Conservation (phyloP, 1,139 yeast genomes). For the Nakaseomyces glabratus region DNA sequence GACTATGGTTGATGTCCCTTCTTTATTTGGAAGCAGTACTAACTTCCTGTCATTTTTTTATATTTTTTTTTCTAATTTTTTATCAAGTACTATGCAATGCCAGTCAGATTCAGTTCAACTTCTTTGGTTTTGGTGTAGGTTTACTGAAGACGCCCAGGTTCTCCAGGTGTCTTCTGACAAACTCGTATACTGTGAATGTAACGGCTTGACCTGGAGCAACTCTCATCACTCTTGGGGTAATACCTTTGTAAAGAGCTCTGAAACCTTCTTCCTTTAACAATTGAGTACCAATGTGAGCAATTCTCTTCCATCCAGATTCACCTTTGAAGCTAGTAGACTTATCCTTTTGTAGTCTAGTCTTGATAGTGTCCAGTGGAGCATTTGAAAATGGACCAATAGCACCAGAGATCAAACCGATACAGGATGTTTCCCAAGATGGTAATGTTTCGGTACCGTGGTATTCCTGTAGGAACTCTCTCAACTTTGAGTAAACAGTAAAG, state of each 20-base stretch:
- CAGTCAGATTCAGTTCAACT: too few species aligned
- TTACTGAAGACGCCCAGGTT: conserved; percentile 27
- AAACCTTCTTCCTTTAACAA: conserved; percentile 84
- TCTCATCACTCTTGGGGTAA: conserved; percentile 97
- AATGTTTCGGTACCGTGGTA: conserved; percentile 54
- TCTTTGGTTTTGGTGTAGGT: conserved; percentile 12
- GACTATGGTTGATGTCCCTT: too few species aligned
- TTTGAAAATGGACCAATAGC: conserved; percentile 97
- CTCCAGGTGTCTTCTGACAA: conserved; percentile 63
- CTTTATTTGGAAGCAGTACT: too few species aligned
- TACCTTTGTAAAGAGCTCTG: conserved; percentile 86
- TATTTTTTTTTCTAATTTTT: too few species aligned
- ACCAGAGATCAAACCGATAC: conserved; percentile 86
- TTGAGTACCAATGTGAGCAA: conserved; percentile 70
- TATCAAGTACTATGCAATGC: too few species aligned
- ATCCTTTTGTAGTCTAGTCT: conserved; percentile 93
- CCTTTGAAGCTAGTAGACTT: conserved; percentile 56
- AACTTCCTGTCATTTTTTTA: too few species aligned
- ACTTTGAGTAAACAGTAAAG: conserved; percentile 86
- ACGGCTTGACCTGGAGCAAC: conserved; percentile 99
- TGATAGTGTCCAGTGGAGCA: conserved; percentile 95
- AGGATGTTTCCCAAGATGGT: conserved; percentile 91
- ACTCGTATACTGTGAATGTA: conserved; percentile 93
- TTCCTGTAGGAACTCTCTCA: conserved; percentile 62
- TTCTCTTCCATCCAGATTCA: conserved; percentile 51